Conservation (phyloP, 805 yeast species). For the Lachancea nothofagi region DNA sequence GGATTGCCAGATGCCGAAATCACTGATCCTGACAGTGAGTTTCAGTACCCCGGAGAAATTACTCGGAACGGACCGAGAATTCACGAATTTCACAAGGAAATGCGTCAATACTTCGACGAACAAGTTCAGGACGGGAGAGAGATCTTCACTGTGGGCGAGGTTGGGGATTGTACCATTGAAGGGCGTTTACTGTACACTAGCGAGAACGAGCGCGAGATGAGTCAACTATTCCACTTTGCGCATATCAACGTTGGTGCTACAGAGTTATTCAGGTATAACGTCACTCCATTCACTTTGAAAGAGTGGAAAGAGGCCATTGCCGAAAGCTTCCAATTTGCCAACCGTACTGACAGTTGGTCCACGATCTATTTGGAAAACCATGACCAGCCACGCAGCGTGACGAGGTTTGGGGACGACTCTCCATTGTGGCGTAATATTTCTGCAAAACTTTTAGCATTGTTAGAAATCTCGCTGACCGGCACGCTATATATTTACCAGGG, state of each 20-base stretch:
- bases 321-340: constrained; percentile 36
- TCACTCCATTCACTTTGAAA: constrained; percentile 30
- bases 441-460: constrained; percentile 44
- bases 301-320: constrained; percentile 40
- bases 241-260: constrained; percentile 32
- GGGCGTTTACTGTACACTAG: constrained; percentile 32
- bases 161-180: constrained; percentile 33
- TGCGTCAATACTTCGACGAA: constrained; percentile 39
- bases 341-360: constrained; percentile 52
- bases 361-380: constrained; percentile 54
- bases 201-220: constrained; percentile 36
- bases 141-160: constrained; percentile 55
- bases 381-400: constrained; percentile 49
- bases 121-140: constrained; percentile 36
- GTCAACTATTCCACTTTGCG: constrained; percentile 38
- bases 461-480: constrained; percentile 46
- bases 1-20: constrained; percentile 46
- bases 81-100: constrained; percentile 53
- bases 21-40: constrained; percentile 38
- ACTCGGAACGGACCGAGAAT: constrained; percentile 48
- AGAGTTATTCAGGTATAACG: constrained; percentile 26
- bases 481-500: constrained; percentile 55
- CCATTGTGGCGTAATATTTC: constrained; percentile 31
- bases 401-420: constrained; percentile 46
- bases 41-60: constrained; percentile 36